Percentiles rank a stretch among this genome's conserved stretches.
phyloP scores from a whole-genome alignment of 495 filamentous ascomycete species.

The Aspergillus sclerotiicarbonarius region DNA sequence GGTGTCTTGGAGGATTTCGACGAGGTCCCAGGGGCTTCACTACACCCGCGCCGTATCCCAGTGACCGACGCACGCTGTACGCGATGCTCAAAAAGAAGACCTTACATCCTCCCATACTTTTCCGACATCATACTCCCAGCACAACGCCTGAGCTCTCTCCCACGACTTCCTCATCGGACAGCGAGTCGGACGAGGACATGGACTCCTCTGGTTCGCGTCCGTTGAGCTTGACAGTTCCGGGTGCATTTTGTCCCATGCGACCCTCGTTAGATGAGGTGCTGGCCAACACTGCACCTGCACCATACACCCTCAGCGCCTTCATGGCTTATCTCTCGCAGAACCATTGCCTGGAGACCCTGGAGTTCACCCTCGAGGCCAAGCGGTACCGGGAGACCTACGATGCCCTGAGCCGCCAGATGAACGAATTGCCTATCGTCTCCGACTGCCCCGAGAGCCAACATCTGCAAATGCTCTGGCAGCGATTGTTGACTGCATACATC shows the following conservation, averaged over 20 bases:
- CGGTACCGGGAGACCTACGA: slow-evolving; percentile 80
- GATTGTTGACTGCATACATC: slow-evolving; percentile 54
- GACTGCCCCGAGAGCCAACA: slow-evolving; percentile 63
- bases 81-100: slow-evolving; percentile 53
- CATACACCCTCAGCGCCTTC: slow-evolving; percentile 91
- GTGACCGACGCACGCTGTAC: slow-evolving; percentile 34
- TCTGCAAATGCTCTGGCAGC: slow-evolving; percentile 69
- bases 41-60: slow-evolving; percentile 16
- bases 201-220: slow-evolving; percentile 55
- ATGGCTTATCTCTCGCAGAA: slow-evolving; percentile 98
- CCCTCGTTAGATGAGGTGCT: slow-evolving; percentile 87
- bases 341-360: slow-evolving; percentile 93
- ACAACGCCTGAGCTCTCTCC: slow-evolving; percentile 46
- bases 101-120: slow-evolving; percentile 40
- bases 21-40: slow-evolving; percentile 12
- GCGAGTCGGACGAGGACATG: slow-evolving; percentile 59
- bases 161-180: slow-evolving; percentile 39
- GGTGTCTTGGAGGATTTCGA: slow-evolving; percentile 9
- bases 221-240: slow-evolving; percentile 60
- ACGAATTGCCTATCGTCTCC: slow-evolving; percentile 37
- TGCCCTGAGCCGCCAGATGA: slow-evolving; percentile 48
- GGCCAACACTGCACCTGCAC: slow-evolving; percentile 78
- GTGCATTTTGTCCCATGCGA: slow-evolving; percentile 67
- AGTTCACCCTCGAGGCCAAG: slow-evolving; percentile 94
- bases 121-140: slow-evolving; percentile 40